phyloP scores from a whole-genome alignment of 495 filamentous ascomycete species.

The Podospora fimiseda region DNA sequence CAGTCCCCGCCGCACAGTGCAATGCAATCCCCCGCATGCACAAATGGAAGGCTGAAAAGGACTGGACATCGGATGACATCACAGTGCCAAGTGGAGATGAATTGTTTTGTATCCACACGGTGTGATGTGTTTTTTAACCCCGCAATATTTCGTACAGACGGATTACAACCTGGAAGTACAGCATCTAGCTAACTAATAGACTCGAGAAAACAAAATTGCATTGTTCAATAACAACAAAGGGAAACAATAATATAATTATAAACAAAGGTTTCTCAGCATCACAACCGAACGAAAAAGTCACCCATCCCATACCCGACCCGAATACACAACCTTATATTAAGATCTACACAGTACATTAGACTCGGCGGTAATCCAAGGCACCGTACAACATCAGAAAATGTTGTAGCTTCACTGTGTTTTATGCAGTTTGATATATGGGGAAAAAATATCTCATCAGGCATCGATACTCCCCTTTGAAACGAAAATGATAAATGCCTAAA shows the following conservation, averaged over 20 bases:
- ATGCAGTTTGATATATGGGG: no score
- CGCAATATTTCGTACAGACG: no score
- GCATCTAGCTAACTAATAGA: no score
- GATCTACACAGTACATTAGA: not conserved
- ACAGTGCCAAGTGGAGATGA: not conserved
- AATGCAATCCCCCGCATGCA: no score
- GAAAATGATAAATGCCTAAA: no score
- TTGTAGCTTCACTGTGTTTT: not conserved
- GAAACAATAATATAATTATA: no score
- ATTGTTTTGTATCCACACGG: not conserved
- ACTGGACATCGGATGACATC: not conserved
- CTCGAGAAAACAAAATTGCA: no score
- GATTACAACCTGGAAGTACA: no score
- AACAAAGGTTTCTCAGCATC: no score
- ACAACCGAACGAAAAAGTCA: not conserved
- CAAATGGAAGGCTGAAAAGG: not conserved
- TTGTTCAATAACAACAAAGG: no score
- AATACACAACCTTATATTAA: not conserved
- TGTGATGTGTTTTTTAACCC: not conserved
- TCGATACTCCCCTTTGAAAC: no score
- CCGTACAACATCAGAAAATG: not conserved
- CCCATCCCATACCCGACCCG: not conserved
- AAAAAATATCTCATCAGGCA: no score
- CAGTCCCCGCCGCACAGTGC: constrained; percentile 1
- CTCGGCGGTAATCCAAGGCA: not conserved